These are phyloP conservation scores for Phytopythium sindhum DNA, from an alignment of 352 stramenopile genomes.

Conservation along the genomic window DNA sequence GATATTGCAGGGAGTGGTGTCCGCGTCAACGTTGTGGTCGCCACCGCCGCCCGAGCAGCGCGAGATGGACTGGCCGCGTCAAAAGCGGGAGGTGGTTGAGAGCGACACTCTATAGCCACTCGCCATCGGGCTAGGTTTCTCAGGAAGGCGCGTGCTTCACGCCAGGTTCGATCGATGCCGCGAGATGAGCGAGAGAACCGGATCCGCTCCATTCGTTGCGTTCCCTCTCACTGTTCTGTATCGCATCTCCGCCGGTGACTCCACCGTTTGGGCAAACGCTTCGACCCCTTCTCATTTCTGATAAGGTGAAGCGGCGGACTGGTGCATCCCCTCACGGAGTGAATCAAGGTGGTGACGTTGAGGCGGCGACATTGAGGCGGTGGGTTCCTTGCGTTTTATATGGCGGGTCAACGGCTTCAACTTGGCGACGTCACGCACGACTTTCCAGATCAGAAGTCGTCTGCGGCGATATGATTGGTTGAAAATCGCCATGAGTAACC, in stretches of 20 bases:
- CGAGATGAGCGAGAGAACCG: background rate
- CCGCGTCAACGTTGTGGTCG: slow-evolving; percentile 7
- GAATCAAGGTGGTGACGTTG: background rate
- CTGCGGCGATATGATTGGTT: background rate
- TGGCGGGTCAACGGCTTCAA: background rate
- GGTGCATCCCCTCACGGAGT: background rate
- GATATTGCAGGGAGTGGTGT: background rate
- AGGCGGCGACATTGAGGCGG: background rate
- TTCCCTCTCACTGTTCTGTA: too few relatives aligned
- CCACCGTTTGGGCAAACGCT: background rate
- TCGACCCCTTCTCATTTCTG: background rate
- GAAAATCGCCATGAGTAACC: slow-evolving; percentile 1
- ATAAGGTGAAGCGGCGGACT: background rate
- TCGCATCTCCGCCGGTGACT: too few relatives aligned
- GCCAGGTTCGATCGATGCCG: background rate
- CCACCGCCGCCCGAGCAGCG: background rate
- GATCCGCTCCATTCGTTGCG: too few relatives aligned
- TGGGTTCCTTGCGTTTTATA: background rate
- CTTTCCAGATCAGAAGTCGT: background rate
- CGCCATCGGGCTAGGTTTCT: too few relatives aligned
- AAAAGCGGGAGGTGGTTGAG: background rate
- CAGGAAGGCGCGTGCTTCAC: background rate
- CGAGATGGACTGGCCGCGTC: background rate
- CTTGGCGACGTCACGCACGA: slow-evolving; percentile 4
- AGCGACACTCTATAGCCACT: background rate